Evolutionary conservation across 192 early-diverging fungal genomes (phyloP), one percentile per base, ranked within the genome.

Genomic region (Coemansia sp.): DNA sequence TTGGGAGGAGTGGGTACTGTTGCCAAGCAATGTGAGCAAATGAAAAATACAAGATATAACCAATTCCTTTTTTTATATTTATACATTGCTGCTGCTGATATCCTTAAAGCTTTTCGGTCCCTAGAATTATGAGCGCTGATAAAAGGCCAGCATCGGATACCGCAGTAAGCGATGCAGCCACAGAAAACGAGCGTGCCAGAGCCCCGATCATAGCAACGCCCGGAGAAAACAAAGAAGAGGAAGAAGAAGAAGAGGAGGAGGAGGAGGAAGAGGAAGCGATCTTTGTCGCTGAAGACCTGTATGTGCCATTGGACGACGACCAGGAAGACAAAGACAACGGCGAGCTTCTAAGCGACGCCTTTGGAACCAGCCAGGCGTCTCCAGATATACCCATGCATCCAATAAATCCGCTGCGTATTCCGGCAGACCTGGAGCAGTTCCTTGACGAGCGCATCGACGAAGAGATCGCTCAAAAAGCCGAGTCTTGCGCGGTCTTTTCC

Each of bases 251-350:
- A 1, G 55, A 45, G 6, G 62, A 55, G 10, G 19, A 42, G 1
- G 55, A 58, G 11, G 62, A 64, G 0, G 68, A 64, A 1, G 61
- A 64, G 1, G 25, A 28, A 16, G 54, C n/a, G 46, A 57, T 72
- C 7, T 72, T 72, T 72, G 71, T 72, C 9, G 54, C 64, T 28
- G 71, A 72, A 28, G 64, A 52, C 29, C 34, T 28, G 3, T 72
- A 74, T 54, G 65, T 35, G 24, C 71, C 48, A 34, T 58, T 64
- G 6, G 52, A 64, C 5, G 71, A 67, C 24, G 61, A 60, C n/a
- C 11, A 16, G 11, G 61, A 16, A 2, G 61, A 59, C 53, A 35
- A 55, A 11, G 36, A 30, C 14, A 57, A 39, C 20, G 23, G 30
- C 42, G 18, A 39, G 52, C 18, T 6, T n/a, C 1, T 48, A 28